phyloP scores from a whole-genome alignment of 768 basidiomycete species.

The Termitomyces sp. region DNA sequence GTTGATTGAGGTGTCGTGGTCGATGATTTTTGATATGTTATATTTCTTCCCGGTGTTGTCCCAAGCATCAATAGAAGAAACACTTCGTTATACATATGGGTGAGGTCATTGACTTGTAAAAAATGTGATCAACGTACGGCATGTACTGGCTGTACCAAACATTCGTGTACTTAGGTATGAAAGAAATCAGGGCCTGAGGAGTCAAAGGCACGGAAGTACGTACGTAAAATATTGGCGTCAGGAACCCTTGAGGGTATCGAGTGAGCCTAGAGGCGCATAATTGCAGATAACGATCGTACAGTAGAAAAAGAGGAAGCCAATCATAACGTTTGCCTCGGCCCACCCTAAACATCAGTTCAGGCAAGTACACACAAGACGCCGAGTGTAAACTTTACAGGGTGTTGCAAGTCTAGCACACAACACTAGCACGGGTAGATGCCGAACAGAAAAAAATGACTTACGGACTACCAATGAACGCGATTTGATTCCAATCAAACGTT shows the following conservation, averaged over 20 bases:
- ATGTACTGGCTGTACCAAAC: constrained; percentile 55
- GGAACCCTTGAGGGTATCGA: constrained; percentile 32
- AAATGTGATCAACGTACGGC: constrained; percentile 33
- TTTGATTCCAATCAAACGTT: constrained; percentile 62
- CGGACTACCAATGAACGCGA: constrained; percentile 61
- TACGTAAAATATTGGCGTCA: constrained; percentile 44
- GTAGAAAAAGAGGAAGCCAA: constrained; percentile 60
- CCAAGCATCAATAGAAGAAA: constrained; percentile 46
- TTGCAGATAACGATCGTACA: constrained; percentile 30
- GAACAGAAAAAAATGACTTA: constrained; percentile 22
- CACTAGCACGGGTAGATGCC: constrained; percentile 4
- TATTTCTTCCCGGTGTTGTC: constrained; percentile 52
- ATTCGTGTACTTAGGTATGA: constrained; percentile 37
- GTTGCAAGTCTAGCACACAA: constrained; percentile 32
- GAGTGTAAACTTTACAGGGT: constrained; percentile 29
- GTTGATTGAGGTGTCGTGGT: constrained; percentile 32
- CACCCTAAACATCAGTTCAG: constrained; percentile 41
- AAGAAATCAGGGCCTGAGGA: constrained; percentile 10
- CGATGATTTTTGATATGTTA: constrained; percentile 37
- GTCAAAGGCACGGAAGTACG: constrained; percentile 11
- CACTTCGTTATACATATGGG: constrained; percentile 14
- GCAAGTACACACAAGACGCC: constrained; percentile 2
- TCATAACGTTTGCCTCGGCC: constrained; percentile 66
- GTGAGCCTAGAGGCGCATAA: background rate
- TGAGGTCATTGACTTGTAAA: constrained; percentile 1